Evolutionary conservation across 2,329 filamentous ascomycete species (phyloP), one percentile per base, ranked within the genome.

Genomic region (Aureobasidium sp.): DNA sequence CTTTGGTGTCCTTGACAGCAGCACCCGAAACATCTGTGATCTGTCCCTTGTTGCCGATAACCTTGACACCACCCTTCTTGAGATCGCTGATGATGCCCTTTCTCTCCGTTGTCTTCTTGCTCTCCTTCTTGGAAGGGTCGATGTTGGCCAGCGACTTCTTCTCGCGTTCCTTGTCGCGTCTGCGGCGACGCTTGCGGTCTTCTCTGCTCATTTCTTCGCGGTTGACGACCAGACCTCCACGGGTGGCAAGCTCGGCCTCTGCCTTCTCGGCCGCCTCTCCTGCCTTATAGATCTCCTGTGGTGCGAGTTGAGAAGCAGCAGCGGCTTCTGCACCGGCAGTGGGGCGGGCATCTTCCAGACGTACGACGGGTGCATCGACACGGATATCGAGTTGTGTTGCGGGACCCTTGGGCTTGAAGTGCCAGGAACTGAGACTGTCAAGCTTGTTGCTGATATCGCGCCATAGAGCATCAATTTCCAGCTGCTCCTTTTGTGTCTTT

Each of bases 271-370:
- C 65, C 1, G 67, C 69, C 69, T 88, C 86, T 64, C 86, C 86
- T n/a, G 90, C 86, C 69, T 85, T 86, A 79, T 97, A 99, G 30
- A 99, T 82, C 75, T 99, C 94, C 72, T 97, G 94, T 3, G 94
- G 94, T 49, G 94, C 94, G 63, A 99, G 83, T 79, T 88, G 88
- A 69, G 87, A 89, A 30, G 76, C 73, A 30, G 85, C 85, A 15
- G 81, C 80, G 63, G 91, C 84, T 45, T 88, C 90, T 69, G 87
- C 86, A 47, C 89, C 89, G 0, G 88, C 90, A n/a, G 88, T 87
- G 9, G 94, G 93, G 69, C 96, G 88, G 1, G 91, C 93, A 71
- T 99, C 94, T 78, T 99, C 94, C 89, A 97, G 96, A 67, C 84
- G 83, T 66, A 97, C 87, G 3, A 90, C 91, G n/a, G 92, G 90